Conservation (phyloP, 192 early-diverging fungal genomes). For the Coemansia sp. region DNA sequence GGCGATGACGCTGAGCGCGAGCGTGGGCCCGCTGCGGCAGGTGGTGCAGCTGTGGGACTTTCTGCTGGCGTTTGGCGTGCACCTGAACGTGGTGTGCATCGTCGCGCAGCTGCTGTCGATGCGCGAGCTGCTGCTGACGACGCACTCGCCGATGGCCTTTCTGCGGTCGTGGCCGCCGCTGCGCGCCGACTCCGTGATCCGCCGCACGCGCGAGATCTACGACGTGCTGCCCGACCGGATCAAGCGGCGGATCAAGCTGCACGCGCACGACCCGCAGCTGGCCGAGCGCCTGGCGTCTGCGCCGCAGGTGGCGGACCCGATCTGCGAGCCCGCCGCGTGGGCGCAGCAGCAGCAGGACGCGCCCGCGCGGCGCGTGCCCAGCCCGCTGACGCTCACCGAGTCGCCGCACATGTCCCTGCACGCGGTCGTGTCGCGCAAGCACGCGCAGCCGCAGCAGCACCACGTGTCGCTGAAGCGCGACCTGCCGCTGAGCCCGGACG, state of each 20-base stretch:
- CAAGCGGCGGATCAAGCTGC: slow-evolving; percentile 20
- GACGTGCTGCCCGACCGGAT: slow-evolving; percentile 22
- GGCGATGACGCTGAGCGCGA: slow-evolving; percentile 87
- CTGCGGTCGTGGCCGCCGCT: slow-evolving; percentile 46
- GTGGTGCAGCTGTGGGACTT: slow-evolving; percentile 92
- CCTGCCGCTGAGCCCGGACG: slow-evolving; percentile 16
- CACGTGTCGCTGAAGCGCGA: slow-evolving; percentile 35
- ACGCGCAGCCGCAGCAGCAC: slow-evolving; percentile 16
- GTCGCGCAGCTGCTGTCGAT: slow-evolving; percentile 80
- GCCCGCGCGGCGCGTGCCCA: not conserved
- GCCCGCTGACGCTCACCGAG: not conserved
- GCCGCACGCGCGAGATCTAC: slow-evolving; percentile 44
- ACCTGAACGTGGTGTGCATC: slow-evolving; percentile 89
- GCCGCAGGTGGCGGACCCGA: slow-evolving; percentile 22
- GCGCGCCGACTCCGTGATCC: slow-evolving; percentile 39
- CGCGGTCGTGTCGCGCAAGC: slow-evolving; percentile 19
- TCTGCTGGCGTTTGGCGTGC: slow-evolving; percentile 84
- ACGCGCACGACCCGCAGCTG: slow-evolving; percentile 39
- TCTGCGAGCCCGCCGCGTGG: slow-evolving; percentile 2
- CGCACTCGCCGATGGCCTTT: slow-evolving; percentile 37
- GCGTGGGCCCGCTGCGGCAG: slow-evolving; percentile 80
- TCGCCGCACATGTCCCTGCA: not conserved
- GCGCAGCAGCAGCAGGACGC: not conserved
- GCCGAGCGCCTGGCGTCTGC: slow-evolving; percentile 37
- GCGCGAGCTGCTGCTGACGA: slow-evolving; percentile 67